A percentile compares a stretch with the other conserved stretches of the same genome.
Evolutionary conservation across 75 land plant species (phyloP).

Genomic region (Picea glauca): DNA sequence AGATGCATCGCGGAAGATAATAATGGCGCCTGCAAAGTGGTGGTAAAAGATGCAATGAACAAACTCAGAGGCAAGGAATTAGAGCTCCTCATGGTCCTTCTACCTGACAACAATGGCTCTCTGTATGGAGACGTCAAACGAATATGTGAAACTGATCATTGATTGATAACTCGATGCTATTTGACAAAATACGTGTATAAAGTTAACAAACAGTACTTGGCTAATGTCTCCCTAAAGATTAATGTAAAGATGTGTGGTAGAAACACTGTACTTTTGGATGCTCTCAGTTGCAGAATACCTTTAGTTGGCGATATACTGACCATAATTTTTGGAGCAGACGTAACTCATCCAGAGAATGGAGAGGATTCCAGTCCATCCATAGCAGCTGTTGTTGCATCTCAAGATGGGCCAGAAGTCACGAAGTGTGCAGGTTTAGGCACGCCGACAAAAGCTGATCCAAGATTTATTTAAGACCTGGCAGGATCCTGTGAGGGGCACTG

Average conservation of each 20-base stretch:
- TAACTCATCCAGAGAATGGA: slow-evolving; percentile 89
- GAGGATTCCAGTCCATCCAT: slow-evolving; percentile 90
- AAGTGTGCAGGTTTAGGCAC: slow-evolving; percentile 73
- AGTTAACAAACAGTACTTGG: too few relatives aligned
- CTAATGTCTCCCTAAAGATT: too few relatives aligned
- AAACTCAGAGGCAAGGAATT: slow-evolving; percentile 47
- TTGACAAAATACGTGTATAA: too few relatives aligned
- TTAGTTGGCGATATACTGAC: slow-evolving; percentile 86
- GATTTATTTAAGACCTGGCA: too few relatives aligned
- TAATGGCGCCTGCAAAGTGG: too few relatives aligned
- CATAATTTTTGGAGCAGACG: slow-evolving; percentile 94
- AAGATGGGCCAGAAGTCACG: slow-evolving; percentile 84
- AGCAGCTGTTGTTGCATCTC: background rate
- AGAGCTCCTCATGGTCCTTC: slow-evolving; percentile 67
- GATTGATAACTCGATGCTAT: slow-evolving; percentile 85
- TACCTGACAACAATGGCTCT: too few relatives aligned
- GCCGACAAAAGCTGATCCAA: too few relatives aligned
- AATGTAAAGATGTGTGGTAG: slow-evolving; percentile 70
- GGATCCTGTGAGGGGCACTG: too few relatives aligned
- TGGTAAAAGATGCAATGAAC: too few relatives aligned
- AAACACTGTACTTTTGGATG: slow-evolving; percentile 86
- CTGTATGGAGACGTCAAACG: too few relatives aligned
- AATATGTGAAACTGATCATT: slow-evolving; percentile 68
- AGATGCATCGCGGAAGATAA: too few relatives aligned
- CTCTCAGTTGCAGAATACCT: slow-evolving; percentile 59